Conservation (phyloP, 768 basidiomycete genomes). For the Crepidotus variabilis region DNA sequence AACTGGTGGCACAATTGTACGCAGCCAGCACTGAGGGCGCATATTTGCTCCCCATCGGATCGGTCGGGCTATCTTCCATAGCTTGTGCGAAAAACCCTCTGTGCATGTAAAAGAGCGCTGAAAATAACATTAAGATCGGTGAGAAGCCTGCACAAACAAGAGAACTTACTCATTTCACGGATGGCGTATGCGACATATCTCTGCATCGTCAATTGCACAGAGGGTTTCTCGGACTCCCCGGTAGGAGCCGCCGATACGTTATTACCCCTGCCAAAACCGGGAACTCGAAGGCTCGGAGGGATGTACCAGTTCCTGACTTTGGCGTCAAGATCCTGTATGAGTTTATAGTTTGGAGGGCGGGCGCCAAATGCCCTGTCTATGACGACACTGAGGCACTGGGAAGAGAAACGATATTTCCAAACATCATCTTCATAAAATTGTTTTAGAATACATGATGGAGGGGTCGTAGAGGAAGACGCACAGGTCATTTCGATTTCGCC, state of each 20-base stretch:
- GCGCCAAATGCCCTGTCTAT: slow-evolving; percentile 70
- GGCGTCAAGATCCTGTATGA: slow-evolving; percentile 61
- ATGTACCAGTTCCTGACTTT: slow-evolving; percentile 62
- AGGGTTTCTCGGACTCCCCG: slow-evolving; percentile 39
- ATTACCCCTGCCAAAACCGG: slow-evolving; percentile 49
- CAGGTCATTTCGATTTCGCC: slow-evolving; percentile 63
- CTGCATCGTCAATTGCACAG: slow-evolving; percentile 62
- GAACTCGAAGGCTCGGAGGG: slow-evolving; percentile 60
- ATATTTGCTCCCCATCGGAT: slow-evolving; percentile 69
- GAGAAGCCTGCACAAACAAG: background rate
- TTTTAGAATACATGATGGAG: slow-evolving; percentile 1
- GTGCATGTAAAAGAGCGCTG: slow-evolving; percentile 72
- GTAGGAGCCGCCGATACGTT: slow-evolving; percentile 28
- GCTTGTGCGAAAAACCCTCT: slow-evolving; percentile 73
- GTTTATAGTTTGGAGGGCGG: slow-evolving; percentile 54
- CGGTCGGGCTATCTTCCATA: slow-evolving; percentile 55
- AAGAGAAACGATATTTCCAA: slow-evolving; percentile 68
- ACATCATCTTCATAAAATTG: slow-evolving; percentile 41
- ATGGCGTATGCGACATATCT: slow-evolving; percentile 65
- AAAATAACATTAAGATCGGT: slow-evolving; percentile 1
- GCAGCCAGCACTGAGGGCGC: slow-evolving; percentile 66
- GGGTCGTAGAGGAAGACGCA: slow-evolving; percentile 26
- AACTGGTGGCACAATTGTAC: slow-evolving; percentile 65
- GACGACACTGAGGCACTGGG: slow-evolving; percentile 58
- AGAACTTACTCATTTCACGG: slow-evolving; percentile 58